A percentile compares a stretch with the other conserved stretches of the same genome.
Conservation (phyloP, 768 basidiomycete species). For the Auriculariales sp. region DNA sequence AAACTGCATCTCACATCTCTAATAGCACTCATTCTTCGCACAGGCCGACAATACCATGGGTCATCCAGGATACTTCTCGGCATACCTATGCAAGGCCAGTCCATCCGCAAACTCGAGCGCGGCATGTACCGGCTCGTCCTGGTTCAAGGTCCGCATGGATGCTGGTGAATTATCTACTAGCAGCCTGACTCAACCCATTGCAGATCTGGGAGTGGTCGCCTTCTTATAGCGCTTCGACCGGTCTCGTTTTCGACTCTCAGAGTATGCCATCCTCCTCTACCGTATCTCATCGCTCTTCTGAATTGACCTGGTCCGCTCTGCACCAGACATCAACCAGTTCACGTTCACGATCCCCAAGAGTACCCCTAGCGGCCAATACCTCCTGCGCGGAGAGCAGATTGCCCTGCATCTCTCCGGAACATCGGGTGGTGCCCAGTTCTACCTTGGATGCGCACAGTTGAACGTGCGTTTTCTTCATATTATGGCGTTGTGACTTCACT, state of each 20-base stretch:
- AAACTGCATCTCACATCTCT: no score
- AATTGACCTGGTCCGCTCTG: no score
- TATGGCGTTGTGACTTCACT: neutral
- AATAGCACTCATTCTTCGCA: no score
- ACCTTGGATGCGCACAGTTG: conserved; percentile 10
- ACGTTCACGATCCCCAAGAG: conserved; percentile 10
- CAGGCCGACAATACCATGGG: conserved; percentile 7
- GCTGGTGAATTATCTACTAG: neutral
- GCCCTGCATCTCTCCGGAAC: conserved; percentile 9
- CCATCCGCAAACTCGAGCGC: conserved; percentile 9
- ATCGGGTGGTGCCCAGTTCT: conserved; percentile 9
- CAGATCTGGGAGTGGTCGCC: conserved; percentile 7
- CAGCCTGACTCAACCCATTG: neutral
- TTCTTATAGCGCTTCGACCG: conserved; percentile 2
- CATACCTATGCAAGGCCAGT: conserved; percentile 8
- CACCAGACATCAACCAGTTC: conserved; percentile 1
- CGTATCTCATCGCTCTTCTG: neutral
- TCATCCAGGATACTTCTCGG: conserved; percentile 9
- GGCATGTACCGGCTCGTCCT: conserved; percentile 9
- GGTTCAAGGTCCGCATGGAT: conserved; percentile 9
- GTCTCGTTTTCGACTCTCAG: conserved; percentile 6
- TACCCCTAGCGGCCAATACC: conserved; percentile 9
- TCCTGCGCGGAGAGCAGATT: conserved; percentile 11
- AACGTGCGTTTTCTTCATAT: conserved; percentile 3
- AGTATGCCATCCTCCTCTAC: neutral